A percentile compares a stretch with the other conserved stretches of the same genome.
These are phyloP conservation scores for Diaporthe capsici DNA, from an alignment of 2,329 filamentous ascomycete species.

Conservation along the genomic window DNA sequence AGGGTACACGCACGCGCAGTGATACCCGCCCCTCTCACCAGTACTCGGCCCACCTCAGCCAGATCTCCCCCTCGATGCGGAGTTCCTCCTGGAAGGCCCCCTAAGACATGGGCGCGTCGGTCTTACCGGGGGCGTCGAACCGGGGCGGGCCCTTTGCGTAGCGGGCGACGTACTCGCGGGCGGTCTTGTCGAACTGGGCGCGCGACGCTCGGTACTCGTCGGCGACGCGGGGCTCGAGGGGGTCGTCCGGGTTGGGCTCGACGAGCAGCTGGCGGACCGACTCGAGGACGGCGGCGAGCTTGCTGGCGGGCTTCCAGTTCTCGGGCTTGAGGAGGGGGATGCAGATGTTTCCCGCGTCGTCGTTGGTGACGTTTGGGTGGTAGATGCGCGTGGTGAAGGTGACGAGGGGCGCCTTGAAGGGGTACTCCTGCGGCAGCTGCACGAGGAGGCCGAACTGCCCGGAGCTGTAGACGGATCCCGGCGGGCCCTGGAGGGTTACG, in stretches of 20 bases:
- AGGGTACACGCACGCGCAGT: not conserved
- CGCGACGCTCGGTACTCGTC: conserved; percentile 83
- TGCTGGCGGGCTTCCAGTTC: conserved; percentile 92
- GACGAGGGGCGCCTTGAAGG: conserved; percentile 88
- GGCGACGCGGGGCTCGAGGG: conserved; percentile 88
- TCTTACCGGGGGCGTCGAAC: conserved; percentile 50
- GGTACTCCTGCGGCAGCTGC: conserved; percentile 83
- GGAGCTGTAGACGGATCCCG: conserved; percentile 66
- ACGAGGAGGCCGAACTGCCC: conserved; percentile 83
- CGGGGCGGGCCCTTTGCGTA: conserved; percentile 70
- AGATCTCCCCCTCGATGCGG: not conserved
- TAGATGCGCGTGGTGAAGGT: conserved; percentile 92
- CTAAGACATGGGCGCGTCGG: not conserved
- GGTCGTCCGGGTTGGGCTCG: conserved; percentile 90
- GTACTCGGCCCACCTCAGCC: not conserved
- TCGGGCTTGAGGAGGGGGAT: conserved; percentile 86
- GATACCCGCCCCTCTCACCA: not conserved
- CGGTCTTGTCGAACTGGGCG: conserved; percentile 80
- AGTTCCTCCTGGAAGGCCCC: conserved; percentile 1
- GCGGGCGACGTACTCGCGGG: conserved; percentile 78
- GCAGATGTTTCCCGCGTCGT: conserved; percentile 87
- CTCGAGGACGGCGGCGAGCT: conserved; percentile 81
- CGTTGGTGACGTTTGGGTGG: conserved; percentile 95
- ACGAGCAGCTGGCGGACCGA: conserved; percentile 81
- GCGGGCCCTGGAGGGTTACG: conserved; percentile 62